Percentiles rank a stretch among this genome's conserved stretches.
Evolutionary conservation across 2,329 filamentous ascomycete genomes (phyloP).

Genomic region (Epichloe coenophiala): DNA sequence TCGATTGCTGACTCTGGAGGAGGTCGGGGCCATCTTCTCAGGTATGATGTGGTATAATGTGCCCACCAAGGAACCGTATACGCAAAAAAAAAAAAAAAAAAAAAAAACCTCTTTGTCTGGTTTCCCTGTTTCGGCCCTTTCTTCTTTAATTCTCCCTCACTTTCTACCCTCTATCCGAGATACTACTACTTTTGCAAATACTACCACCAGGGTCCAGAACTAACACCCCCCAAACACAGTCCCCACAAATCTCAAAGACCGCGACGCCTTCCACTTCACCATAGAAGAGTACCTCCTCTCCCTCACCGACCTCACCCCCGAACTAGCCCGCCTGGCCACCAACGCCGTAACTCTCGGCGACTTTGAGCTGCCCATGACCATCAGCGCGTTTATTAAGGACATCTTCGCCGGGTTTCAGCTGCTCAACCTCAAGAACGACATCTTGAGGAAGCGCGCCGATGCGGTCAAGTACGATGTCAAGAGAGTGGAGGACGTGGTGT

Average conservation of each 20-base stretch:
- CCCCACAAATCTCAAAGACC: slow-evolving; percentile 79
- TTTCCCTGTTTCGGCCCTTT: not conserved
- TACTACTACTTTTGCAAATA: not conserved
- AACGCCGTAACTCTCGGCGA: slow-evolving; percentile 87
- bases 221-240: slow-evolving; percentile 34
- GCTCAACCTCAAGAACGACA: slow-evolving; percentile 94
- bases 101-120: too few relatives aligned
- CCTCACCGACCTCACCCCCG: slow-evolving; percentile 77
- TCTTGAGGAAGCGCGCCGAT: slow-evolving; percentile 74
- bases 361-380: slow-evolving; percentile 71
- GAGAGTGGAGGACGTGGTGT: slow-evolving; percentile 95
- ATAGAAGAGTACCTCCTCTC: slow-evolving; percentile 95
- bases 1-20: slow-evolving; percentile 72
- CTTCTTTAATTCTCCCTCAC: not conserved
- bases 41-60: slow-evolving; percentile 32
- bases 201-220: not conserved
- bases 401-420: slow-evolving; percentile 93
- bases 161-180: not conserved
- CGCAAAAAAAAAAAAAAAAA: too few relatives aligned
- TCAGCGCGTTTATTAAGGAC: slow-evolving; percentile 88
- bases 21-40: slow-evolving; percentile 65
- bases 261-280: slow-evolving; percentile 84
- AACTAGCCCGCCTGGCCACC: slow-evolving; percentile 79
- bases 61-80: too few relatives aligned
- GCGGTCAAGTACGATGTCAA: slow-evolving; percentile 96